A percentile compares a stretch with the other conserved stretches of the same genome.
Conservation (phyloP, 495 filamentous ascomycete species). For the Lepraria neglecta region DNA sequence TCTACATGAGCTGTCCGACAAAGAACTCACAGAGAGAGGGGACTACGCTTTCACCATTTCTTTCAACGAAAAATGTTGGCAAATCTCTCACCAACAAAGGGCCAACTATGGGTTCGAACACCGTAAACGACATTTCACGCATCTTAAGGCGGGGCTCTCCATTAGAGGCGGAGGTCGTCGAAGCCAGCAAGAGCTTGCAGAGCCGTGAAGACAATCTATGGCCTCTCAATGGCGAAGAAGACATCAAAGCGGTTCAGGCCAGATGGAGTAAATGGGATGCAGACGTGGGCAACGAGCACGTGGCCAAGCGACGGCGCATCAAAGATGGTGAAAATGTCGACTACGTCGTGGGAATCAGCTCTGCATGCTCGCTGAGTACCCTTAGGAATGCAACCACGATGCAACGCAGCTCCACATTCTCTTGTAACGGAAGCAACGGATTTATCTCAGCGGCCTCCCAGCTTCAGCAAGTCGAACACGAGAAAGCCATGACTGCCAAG, state of each 20-base stretch:
- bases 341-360: background rate
- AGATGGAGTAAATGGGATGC: slow-evolving; percentile 35
- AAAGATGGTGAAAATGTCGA: slow-evolving; percentile 4
- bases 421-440: slow-evolving; percentile 18
- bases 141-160: slow-evolving; percentile 58
- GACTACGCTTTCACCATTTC: slow-evolving; percentile 58
- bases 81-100: slow-evolving; percentile 51
- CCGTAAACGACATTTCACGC: slow-evolving; percentile 54
- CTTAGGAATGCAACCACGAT: slow-evolving; percentile 29
- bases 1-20: slow-evolving; percentile 84
- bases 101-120: slow-evolving; percentile 48
- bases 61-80: slow-evolving; percentile 44
- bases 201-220: slow-evolving; percentile 58
- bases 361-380: background rate
- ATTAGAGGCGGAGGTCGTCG: slow-evolving; percentile 41
- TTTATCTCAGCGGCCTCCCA: slow-evolving; percentile 26
- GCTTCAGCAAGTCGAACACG: slow-evolving; percentile 17
- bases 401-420: slow-evolving; percentile 28
- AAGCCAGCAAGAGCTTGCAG: slow-evolving; percentile 36
- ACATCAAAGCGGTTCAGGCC: slow-evolving; percentile 35
- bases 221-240: slow-evolving; percentile 53
- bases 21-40: slow-evolving; percentile 57
- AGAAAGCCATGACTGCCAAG: background rate
- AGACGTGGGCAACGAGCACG: slow-evolving; percentile 26
- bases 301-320: slow-evolving; percentile 28